These are phyloP conservation scores for Phytophthora lateralis DNA, from an alignment of 352 stramenopile genomes.

Conservation along the genomic window DNA sequence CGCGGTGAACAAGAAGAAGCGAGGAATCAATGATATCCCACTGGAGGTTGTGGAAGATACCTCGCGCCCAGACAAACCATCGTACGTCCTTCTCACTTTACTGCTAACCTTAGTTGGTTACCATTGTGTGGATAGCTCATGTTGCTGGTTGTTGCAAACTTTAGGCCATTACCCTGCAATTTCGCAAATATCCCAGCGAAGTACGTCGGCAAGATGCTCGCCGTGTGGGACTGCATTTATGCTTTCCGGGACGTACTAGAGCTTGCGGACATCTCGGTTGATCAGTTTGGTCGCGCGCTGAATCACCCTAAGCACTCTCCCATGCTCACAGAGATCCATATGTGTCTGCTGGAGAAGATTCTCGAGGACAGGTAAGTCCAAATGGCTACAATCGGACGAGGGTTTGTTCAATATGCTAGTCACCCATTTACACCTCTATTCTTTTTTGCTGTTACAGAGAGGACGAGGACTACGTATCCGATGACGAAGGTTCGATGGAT, in stretches of 20 bases:
- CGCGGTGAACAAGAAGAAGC: constrained; percentile 81
- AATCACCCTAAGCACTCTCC: constrained; percentile 44
- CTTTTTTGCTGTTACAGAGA: constrained; percentile 41
- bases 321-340: constrained; percentile 80
- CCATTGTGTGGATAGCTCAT: background rate
- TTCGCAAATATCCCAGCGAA: constrained; percentile 58
- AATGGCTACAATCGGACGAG: background rate
- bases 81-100: constrained; percentile 48
- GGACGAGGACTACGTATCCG: constrained; percentile 86
- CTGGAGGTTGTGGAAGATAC: constrained; percentile 44
- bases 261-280: constrained; percentile 61
- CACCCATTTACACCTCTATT: background rate
- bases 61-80: constrained; percentile 58
- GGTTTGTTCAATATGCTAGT: background rate
- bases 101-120: background rate
- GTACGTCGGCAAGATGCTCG: constrained; percentile 59
- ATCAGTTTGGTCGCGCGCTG: constrained; percentile 69
- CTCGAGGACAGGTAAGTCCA: constrained; percentile 63
- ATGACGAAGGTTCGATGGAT: constrained; percentile 84
- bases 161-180: constrained; percentile 56
- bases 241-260: constrained; percentile 74
- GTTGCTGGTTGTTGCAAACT: background rate
- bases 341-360: constrained; percentile 85
- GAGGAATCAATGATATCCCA: constrained; percentile 53
- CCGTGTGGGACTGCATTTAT: constrained; percentile 81